A percentile compares a stretch with the other conserved stretches of the same genome.
Conservation (phyloP, 306 rosid species). For the Gleditsia sinensis region DNA sequence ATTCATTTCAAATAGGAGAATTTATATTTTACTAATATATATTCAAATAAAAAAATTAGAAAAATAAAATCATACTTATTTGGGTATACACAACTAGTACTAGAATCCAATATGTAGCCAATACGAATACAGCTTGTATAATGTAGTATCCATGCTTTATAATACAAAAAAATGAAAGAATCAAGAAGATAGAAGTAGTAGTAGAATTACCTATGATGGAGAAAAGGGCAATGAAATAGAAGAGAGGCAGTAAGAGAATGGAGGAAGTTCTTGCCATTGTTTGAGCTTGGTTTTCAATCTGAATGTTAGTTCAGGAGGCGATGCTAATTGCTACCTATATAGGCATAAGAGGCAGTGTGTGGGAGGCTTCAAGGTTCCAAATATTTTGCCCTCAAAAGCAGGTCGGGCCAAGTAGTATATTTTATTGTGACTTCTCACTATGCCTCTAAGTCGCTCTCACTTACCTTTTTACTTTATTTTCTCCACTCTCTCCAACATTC, state of each 20-base stretch:
- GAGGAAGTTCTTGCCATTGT: conserved; percentile 52
- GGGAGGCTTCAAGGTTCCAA: conserved; percentile 32
- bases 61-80: too few relatives aligned
- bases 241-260: conserved; percentile 36
- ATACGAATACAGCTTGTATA: too few relatives aligned
- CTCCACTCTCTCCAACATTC: conserved; percentile 45
- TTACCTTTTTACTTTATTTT: conserved; percentile 44
- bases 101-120: too few relatives aligned
- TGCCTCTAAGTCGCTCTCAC: conserved; percentile 31
- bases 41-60: too few relatives aligned
- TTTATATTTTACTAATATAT: too few relatives aligned
- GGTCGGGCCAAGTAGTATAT: conserved; percentile 42
- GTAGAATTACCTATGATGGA: conserved; percentile 49
- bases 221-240: conserved; percentile 38
- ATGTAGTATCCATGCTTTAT: too few relatives aligned
- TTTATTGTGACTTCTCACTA: conserved; percentile 27
- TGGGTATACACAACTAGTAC: too few relatives aligned
- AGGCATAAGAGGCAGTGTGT: conserved; percentile 21
- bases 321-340: conserved; percentile 36
- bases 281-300: conserved; percentile 18
- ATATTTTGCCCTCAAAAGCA: conserved; percentile 18
- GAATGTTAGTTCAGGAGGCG: conserved; percentile 11
- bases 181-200: background rate
- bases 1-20: too few relatives aligned
- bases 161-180: conserved; percentile 5